Base-by-base conservation (phyloP, 176 grass and related monocot species). In the Carex myosuroides region DNA sequence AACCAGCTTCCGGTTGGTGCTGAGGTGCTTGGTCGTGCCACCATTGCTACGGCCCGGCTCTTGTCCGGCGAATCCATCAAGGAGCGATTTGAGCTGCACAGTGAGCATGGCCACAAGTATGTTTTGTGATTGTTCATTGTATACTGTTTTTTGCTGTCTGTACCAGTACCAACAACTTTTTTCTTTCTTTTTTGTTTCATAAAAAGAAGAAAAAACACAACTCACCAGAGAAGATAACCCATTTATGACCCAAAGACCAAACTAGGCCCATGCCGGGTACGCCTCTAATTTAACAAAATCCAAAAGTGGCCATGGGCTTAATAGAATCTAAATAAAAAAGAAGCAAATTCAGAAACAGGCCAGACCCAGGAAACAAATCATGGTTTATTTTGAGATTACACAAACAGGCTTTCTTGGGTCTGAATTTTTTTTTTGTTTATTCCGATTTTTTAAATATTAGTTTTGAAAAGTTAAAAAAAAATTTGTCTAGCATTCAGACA, bases 1-100 rank as follows among this genome's bases (percentile, higher is more conserved):
- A 91, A 85, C 86, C 92, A 95, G 87, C 86, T 87, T 80, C 72
- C 86, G 10, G 18, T 89, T 54, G 86, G 87, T 62, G 87, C 95
- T 30, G 46, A 76, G 9, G 83, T 91, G 52, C 55, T 98, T 8
- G 91, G 91, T 59, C 72, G 55, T 24, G 92, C 80, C 4, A 86
- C 54, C 53, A 84, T 98, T 48, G 73, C 91, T 8, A 65, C 86
- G 1, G 37, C 83, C 30, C 33, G 80, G 18, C 81, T 95, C 26
- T 85, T 83, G 42, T n/a, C 86, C 0, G 87, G 88, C 0, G 30
- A 89, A 6, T 89, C 57, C 3, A 10, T 94, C 6, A 67, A 95
- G 53, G 71, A 81, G 69, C 85, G 80, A 86, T 86, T 98, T 30
- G 29, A 83, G 52, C 86, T 98, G 74, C 68, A 82, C 75, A 67